Base-by-base conservation (phyloP, 1,139 yeast species). In the Taphrina flavorubra region DNA sequence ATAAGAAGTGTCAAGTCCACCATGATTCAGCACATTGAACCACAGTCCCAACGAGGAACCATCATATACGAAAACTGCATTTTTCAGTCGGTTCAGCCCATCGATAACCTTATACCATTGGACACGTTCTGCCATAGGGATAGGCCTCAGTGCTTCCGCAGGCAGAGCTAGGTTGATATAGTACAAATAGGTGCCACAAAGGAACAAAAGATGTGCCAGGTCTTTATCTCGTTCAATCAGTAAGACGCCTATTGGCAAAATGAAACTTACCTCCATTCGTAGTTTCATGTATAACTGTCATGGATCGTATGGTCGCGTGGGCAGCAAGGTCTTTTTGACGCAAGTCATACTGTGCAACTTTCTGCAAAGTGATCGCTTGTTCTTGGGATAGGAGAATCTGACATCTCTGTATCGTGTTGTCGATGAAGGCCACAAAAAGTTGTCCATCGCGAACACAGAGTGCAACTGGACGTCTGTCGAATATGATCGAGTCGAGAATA, bases 61-160 rank as follows among this genome's bases (percentile, higher is more conserved):
- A n/a, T 39, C 39, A 34, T 36, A 40, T 13, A 55, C 66, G 18
- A 53, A 51, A 10, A 62, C 13, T n/a, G 66, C 37, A 8, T 42
- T 42, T 36, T 51, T 53, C 18, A 62, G 42, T 6, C 46, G 59
- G 11, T 51, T 55, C 16, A 36, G 16, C n/a, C 57, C 66, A 14
- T 62, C 59, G 13, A 51, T 40, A 42, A 36, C 31, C 16, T 39
- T 13, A n/a, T 39, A 51, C 66, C 66, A 62, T 14, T 62, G 47
- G 7, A 51, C 59, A 25, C 49, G 13, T 25, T 39, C 60, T 14
- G 49, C 60, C 7, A 56, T 18, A 14, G 37, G 34, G 4, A n/a
- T 14, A 7, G 46, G 37, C 13, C 13, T 20, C 60, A 20, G 36
- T 6, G 8, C 57, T 13, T 53, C 57, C 14, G 2, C 40, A n/a